Percentiles rank a stretch among this genome's conserved stretches.
Conservation (phyloP, 2,329 filamentous ascomycete genomes). For the Fusarium sp. region DNA sequence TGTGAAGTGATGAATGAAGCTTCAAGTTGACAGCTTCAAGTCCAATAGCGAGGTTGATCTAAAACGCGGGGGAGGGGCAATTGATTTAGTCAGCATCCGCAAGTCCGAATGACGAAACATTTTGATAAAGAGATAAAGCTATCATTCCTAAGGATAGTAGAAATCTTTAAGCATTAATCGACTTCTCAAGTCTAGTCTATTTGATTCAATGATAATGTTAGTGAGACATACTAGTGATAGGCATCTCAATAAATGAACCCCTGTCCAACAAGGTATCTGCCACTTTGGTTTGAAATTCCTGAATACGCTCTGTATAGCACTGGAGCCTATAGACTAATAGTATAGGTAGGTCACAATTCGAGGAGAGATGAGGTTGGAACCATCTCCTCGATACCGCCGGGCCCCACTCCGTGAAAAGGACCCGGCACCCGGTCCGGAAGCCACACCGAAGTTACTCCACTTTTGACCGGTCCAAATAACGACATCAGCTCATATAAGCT, state of each 20-base stretch:
- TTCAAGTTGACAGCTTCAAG: slow-evolving; percentile 27
- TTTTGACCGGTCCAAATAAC: neutral
- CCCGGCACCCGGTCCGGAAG: neutral
- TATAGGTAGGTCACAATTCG: neutral
- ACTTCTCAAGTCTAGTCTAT: neutral
- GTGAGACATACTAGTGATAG: neutral
- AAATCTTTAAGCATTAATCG: neutral
- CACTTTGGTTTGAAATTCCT: neutral
- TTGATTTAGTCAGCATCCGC: slow-evolving; percentile 43
- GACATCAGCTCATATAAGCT: neutral
- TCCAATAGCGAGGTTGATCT: neutral
- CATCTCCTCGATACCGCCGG: neutral
- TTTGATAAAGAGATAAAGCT: neutral
- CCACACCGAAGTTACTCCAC: neutral
- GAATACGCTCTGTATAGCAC: neutral
- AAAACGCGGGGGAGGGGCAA: slow-evolving; percentile 36
- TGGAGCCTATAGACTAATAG: neutral
- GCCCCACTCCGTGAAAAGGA: neutral
- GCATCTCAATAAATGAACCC: neutral
- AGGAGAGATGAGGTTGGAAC: neutral
- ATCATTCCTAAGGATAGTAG: neutral
- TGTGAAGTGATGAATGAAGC: neutral
- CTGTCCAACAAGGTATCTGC: neutral
- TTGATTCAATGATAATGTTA: neutral
- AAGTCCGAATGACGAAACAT: slow-evolving; percentile 37